A percentile compares a stretch with the other conserved stretches of the same genome.
phyloP scores from a whole-genome alignment of 768 basidiomycete genomes.

The Termitomyces eurrhizus region DNA sequence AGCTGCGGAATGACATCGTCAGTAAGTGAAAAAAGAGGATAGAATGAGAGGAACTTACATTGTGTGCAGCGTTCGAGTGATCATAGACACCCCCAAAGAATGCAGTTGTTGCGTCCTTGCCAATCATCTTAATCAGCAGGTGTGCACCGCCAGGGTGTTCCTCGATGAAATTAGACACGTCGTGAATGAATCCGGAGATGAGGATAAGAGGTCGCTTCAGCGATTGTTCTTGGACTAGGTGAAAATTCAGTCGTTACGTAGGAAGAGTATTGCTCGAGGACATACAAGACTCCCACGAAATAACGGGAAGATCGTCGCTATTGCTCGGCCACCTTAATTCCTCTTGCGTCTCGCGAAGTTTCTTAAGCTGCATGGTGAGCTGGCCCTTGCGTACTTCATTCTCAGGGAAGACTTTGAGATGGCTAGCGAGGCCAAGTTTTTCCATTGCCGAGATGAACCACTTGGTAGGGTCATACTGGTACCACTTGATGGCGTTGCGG shows the following conservation, averaged over 20 bases:
- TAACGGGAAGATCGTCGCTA: slow-evolving; percentile 69
- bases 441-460: slow-evolving; percentile 78
- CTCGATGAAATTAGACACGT: slow-evolving; percentile 77
- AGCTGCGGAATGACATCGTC: slow-evolving; percentile 29
- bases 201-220: slow-evolving; percentile 78
- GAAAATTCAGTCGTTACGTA: not conserved
- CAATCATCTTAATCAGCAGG: slow-evolving; percentile 78
- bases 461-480: slow-evolving; percentile 90
- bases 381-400: slow-evolving; percentile 81
- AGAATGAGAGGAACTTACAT: slow-evolving; percentile 38
- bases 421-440: slow-evolving; percentile 61
- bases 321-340: slow-evolving; percentile 76
- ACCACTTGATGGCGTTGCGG: slow-evolving; percentile 93
- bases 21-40: not conserved
- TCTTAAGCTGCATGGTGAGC: slow-evolving; percentile 92
- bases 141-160: slow-evolving; percentile 93
- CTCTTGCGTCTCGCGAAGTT: slow-evolving; percentile 75
- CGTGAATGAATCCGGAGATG: slow-evolving; percentile 91
- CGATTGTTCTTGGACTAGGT: slow-evolving; percentile 72
- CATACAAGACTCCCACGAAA: slow-evolving; percentile 85
- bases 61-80: slow-evolving; percentile 86
- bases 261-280: slow-evolving; percentile 8
- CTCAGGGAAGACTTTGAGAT: slow-evolving; percentile 62
- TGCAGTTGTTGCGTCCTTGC: slow-evolving; percentile 88
- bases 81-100: slow-evolving; percentile 94